Conservation (phyloP, 805 yeast genomes). For the Spathaspora girioi region DNA sequence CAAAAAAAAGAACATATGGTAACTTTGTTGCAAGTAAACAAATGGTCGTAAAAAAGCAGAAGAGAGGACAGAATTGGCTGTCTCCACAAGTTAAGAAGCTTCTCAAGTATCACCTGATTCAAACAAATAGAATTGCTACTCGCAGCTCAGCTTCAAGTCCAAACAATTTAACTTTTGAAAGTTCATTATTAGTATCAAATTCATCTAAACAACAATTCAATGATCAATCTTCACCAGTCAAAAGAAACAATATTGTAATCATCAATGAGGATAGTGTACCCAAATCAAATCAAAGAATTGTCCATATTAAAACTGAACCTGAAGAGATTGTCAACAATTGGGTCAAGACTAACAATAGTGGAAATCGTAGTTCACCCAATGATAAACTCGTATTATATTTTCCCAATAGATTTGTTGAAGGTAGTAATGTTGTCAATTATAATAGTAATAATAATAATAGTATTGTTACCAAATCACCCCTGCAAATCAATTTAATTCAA, state of each 20-base stretch:
- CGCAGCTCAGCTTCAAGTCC: neutral
- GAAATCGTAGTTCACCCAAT: neutral
- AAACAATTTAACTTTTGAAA: neutral
- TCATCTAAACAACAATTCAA: neutral
- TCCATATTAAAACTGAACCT: neutral
- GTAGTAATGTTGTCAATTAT: no score
- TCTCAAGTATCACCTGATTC: neutral
- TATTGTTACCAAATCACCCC: neutral
- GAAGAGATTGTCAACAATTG: neutral
- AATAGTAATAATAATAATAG: neutral
- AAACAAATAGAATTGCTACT: neutral
- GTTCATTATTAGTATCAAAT: neutral
- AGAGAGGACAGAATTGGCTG: neutral
- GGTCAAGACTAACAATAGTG: neutral
- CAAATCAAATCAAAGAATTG: neutral
- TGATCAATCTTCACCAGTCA: neutral
- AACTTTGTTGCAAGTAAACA: no score
- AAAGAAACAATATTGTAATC: conserved; percentile 3
- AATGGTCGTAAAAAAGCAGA: neutral
- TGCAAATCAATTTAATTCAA: neutral
- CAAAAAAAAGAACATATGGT: neutral
- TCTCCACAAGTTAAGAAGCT: neutral
- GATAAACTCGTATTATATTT: neutral
- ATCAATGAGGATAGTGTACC: conserved; percentile 4
- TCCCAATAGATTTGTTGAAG: neutral